Conservation (phyloP, 306 rosid species). For the Ziziphus jujuba region DNA sequence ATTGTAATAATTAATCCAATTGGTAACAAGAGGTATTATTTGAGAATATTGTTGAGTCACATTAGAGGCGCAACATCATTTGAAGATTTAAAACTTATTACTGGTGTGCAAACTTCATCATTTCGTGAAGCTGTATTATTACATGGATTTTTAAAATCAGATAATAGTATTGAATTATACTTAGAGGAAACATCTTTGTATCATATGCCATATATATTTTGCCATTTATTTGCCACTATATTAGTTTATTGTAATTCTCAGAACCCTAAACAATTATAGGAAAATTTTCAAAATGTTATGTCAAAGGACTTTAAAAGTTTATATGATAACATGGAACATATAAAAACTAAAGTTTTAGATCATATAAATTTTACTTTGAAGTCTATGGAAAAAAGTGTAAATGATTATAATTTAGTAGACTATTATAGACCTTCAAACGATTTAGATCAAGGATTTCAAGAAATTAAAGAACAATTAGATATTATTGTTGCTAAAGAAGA, state of each 20-base stretch:
- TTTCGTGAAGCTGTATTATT: too few species aligned
- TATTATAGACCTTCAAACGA: too few species aligned
- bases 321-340: too few species aligned
- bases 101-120: too few species aligned
- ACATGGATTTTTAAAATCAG: too few species aligned
- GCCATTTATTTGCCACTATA: neutral
- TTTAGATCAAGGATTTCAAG: neutral
- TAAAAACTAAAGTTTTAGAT: neutral
- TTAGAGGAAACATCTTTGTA: neutral
- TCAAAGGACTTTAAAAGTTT: neutral
- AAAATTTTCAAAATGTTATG: neutral
- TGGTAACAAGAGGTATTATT: slow-evolving; percentile 5
- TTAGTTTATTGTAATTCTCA: neutral
- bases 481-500: neutral
- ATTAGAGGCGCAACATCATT: too few species aligned
- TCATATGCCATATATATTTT: neutral
- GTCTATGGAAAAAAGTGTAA: neutral
- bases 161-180: neutral
- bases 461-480: neutral
- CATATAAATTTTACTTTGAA: neutral
- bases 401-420: neutral
- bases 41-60: neutral
- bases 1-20: neutral
- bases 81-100: too few species aligned
- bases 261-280: neutral